These are phyloP conservation scores for Madurella mycetomatis DNA, from an alignment of 2,329 filamentous ascomycete species.

Conservation along the genomic window DNA sequence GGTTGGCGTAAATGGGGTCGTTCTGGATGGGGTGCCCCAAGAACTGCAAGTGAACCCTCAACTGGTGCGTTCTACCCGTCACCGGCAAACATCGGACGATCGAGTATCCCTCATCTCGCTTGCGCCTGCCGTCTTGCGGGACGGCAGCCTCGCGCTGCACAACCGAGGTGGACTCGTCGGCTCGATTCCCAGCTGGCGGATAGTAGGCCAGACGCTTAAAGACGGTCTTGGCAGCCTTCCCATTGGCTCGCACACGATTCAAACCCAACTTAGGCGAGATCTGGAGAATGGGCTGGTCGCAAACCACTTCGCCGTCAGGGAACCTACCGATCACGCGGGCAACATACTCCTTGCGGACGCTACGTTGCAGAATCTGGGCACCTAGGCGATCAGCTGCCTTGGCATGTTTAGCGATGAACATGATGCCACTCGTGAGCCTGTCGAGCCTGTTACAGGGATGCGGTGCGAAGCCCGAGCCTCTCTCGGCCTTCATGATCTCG, in stretches of 20 bases:
- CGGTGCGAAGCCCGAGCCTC: conserved; percentile 50
- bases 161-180: conserved; percentile 15
- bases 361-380: conserved; percentile 70
- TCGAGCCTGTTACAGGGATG: conserved; percentile 89
- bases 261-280: conserved; percentile 94
- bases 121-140: conserved; percentile 25
- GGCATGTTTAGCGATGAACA: conserved; percentile 91
- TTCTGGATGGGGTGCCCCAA: conserved; percentile 94
- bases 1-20: conserved; percentile 96
- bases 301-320: conserved; percentile 84
- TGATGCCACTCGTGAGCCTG: conserved; percentile 88
- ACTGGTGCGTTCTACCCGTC: conserved; percentile 90
- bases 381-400: conserved; percentile 74
- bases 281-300: conserved; percentile 87
- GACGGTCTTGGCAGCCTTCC: conserved; percentile 83
- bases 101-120: conserved; percentile 74
- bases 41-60: conserved; percentile 91
- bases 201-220: conserved; percentile 95
- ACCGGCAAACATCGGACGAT: conserved; percentile 91
- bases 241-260: conserved; percentile 89
- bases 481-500: conserved; percentile 84
- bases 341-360: conserved; percentile 91
- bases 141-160: conserved; percentile 26
- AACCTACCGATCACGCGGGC: conserved; percentile 88
- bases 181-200: conserved; percentile 42